phyloP scores from a whole-genome alignment of 352 stramenopile species.

The Globisporangium viniferum region DNA sequence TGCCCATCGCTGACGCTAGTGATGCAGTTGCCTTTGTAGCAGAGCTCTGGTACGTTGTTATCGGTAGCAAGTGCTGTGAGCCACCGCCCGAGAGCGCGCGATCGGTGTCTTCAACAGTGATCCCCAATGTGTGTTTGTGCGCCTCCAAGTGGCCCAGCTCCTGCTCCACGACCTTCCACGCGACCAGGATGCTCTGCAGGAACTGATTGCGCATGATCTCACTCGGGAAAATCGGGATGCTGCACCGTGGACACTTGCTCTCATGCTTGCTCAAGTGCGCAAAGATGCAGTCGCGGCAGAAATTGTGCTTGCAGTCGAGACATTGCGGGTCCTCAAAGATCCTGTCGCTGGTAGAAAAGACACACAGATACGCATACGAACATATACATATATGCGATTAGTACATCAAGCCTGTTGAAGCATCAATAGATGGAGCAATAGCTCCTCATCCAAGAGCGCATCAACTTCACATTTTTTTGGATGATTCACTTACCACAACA shows the following conservation, averaged over 20 bases:
- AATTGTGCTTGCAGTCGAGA: constrained; percentile 88
- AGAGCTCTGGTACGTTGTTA: neutral
- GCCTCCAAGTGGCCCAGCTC: constrained; percentile 47
- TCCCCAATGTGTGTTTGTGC: constrained; percentile 23
- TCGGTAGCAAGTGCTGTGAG: constrained; percentile 13
- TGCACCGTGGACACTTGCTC: constrained; percentile 64
- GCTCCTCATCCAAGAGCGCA: neutral
- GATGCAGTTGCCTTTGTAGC: constrained; percentile 1
- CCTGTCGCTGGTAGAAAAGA: constrained; percentile 29
- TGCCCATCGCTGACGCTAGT: neutral
- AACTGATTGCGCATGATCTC: constrained; percentile 87
- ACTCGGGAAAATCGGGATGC: constrained; percentile 67
- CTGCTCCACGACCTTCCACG: constrained; percentile 73
- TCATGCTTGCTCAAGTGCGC: constrained; percentile 55
- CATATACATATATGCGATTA: neutral
- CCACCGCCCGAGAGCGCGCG: constrained; percentile 29
- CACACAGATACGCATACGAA: neutral
- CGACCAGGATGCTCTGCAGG: constrained; percentile 74
- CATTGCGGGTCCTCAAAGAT: constrained; percentile 85
- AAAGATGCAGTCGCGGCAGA: constrained; percentile 75
- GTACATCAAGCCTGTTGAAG: neutral
- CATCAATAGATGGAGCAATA: neutral
- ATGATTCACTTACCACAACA: constrained; percentile 54
- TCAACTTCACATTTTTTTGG: neutral
- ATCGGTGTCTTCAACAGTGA: constrained; percentile 35